Percentiles rank a stretch among this genome's conserved stretches.
Evolutionary conservation across 129 eudicot genomes (phyloP).

Genomic region (Apium graveolens): DNA sequence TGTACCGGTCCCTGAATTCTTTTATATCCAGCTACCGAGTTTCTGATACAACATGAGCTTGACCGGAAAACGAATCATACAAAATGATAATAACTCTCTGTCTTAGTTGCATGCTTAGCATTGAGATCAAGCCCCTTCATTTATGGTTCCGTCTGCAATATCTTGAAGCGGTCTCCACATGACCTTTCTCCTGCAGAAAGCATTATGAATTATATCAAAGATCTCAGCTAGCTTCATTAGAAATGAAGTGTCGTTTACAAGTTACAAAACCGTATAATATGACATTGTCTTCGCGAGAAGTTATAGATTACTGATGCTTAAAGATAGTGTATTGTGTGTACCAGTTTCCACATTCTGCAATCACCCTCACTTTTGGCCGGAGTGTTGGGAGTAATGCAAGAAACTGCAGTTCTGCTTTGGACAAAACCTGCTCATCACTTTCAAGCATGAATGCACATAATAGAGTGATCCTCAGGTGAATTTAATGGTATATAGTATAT

Average conservation of each 20-base stretch:
- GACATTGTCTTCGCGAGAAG: background rate
- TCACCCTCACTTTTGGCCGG: conserved; percentile 77
- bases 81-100: background rate
- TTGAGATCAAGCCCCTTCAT: background rate
- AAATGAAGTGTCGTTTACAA: background rate
- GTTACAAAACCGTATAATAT: background rate
- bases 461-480: background rate
- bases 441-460: background rate
- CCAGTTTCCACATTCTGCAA: conserved; percentile 98
- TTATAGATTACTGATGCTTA: background rate
- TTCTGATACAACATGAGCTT: conserved; percentile 1
- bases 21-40: background rate
- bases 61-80: background rate
- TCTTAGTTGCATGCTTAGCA: background rate
- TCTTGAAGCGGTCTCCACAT: conserved; percentile 11
- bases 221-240: background rate
- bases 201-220: background rate
- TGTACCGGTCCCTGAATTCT: background rate
- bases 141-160: background rate
- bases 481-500: background rate
- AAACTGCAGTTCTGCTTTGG: conserved; percentile 90
- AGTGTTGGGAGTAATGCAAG: conserved; percentile 80
- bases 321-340: conserved; percentile 13
- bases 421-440: conserved; percentile 45
- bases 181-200: conserved; percentile 10